Evolutionary conservation across 1,284 basidiomycete genomes (phyloP), one percentile per base, ranked within the genome.

Genomic region (Agaricales sp.): DNA sequence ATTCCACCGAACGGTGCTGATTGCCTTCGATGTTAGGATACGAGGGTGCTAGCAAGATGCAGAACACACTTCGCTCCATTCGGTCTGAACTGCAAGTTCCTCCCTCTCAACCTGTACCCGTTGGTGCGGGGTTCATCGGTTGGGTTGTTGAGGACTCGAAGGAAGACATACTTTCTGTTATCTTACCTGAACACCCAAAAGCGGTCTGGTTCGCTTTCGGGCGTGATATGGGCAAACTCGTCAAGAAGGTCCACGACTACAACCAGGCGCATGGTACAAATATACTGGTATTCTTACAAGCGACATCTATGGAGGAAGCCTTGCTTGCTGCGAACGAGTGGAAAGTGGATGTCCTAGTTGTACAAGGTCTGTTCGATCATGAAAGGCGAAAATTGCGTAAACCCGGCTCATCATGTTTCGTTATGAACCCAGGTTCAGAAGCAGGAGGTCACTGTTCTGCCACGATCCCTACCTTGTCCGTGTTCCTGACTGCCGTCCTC

Each of bases 361-460:
- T 58, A 2, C 69, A 71, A 65, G 68, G 67, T 61, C 45, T 19
- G 47, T 30, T 19, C 39, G 14, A 30, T 30, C 13, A 25, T 14
- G n/a, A n/a, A n/a, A n/a, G n/a, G n/a, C n/a, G n/a, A n/a, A n/a
- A n/a, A n/a, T n/a, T n/a, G n/a, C n/a, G n/a, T n/a, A n/a, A n/a
- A n/a, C n/a, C n/a, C n/a, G n/a, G n/a, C n/a, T n/a, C n/a, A n/a
- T n/a, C n/a, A n/a, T n/a, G 14, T 30, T 30, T 14, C 26, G 26
- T 30, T 30, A 30, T 41, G 16, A 35, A 35, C 30, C 13, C 39
- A 82, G 79, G 81, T 12, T 72, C 63, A 53, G 80, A 82, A 57
- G 69, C 80, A 23, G 81, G 81, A 0, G 82, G 80, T n/a, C 80
- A 82, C 56, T 79, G 79, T 1, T 62, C 66, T 43, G 54, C 63